A percentile compares a stretch with the other conserved stretches of the same genome.
phyloP scores from a whole-genome alignment of 106 monocot species.

The Dendrobium officinale region DNA sequence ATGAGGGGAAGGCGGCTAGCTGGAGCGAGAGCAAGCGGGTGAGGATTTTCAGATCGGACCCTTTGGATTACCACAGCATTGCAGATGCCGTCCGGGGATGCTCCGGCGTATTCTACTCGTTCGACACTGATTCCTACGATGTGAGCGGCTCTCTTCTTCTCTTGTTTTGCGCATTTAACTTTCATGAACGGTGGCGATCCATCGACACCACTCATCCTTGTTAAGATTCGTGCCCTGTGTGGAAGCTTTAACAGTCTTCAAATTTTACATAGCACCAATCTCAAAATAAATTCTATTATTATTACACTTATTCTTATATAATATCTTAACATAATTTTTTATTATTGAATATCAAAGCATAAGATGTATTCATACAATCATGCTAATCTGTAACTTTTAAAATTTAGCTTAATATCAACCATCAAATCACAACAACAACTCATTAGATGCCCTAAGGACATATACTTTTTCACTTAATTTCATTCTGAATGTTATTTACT shows the following conservation, averaged over 20 bases:
- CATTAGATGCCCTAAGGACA: too few species aligned
- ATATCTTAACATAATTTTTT: too few species aligned
- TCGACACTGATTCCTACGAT: slow-evolving; percentile 49
- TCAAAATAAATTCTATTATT: too few species aligned
- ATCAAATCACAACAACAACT: too few species aligned
- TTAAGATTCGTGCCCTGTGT: neutral
- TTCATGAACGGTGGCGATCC: neutral
- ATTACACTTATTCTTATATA: too few species aligned
- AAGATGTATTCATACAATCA: too few species aligned
- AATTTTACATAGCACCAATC: too few species aligned
- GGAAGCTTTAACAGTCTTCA: too few species aligned
- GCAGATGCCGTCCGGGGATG: slow-evolving; percentile 72
- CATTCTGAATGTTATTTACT: neutral
- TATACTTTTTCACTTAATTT: too few species aligned
- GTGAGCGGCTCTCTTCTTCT: slow-evolving; percentile 33
- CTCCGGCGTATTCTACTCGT: slow-evolving; percentile 85
- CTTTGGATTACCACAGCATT: slow-evolving; percentile 84
- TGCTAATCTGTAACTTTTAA: too few species aligned
- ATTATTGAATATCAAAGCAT: too few species aligned
- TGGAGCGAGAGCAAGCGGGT: slow-evolving; percentile 27
- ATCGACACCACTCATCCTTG: neutral
- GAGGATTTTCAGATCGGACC: slow-evolving; percentile 57
- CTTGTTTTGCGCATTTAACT: neutral
- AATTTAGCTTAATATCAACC: too few species aligned
- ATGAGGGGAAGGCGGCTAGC: slow-evolving; percentile 11